A percentile compares a stretch with the other conserved stretches of the same genome.
phyloP scores from a whole-genome alignment of 225 moss, liverwort and hornwort species.

The Ulota crispa region DNA sequence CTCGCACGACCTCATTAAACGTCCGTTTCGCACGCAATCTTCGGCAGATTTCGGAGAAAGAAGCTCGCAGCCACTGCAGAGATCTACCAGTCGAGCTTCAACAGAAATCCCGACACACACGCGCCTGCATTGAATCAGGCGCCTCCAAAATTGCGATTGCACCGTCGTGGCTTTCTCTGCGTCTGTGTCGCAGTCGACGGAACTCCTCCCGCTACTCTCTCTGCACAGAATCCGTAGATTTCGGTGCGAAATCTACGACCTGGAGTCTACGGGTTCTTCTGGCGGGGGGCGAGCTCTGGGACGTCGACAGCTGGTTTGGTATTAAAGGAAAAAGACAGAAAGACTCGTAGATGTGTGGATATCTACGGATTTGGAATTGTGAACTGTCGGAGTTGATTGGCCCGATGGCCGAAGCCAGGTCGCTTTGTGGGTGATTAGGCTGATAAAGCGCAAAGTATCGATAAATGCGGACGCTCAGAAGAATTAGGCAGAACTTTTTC shows the following conservation, averaged over 20 bases:
- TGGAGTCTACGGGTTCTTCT: not conserved
- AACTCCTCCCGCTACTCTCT: not conserved
- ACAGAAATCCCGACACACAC: not conserved
- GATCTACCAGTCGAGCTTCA: not conserved
- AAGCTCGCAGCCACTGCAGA: not conserved
- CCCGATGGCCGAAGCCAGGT: constrained; percentile 15
- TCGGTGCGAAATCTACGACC: not conserved
- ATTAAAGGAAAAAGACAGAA: not conserved
- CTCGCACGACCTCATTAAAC: not conserved
- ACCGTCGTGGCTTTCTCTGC: not conserved
- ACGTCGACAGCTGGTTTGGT: not conserved
- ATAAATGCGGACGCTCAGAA: not conserved
- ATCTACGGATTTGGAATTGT: not conserved
- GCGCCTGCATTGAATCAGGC: constrained; percentile 16
- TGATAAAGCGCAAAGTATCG: not conserved
- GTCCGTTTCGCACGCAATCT: constrained; percentile 1
- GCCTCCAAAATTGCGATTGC: constrained; percentile 23
- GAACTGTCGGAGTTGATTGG: not conserved
- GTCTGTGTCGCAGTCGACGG: not conserved
- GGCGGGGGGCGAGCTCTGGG: no score
- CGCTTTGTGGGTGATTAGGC: not conserved
- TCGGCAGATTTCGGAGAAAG: not conserved
- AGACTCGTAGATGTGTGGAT: not conserved
- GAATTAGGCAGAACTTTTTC: not conserved
- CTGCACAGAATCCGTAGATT: constrained; percentile 1